These are phyloP conservation scores for Phytophthora uliginosa DNA, from an alignment of 352 stramenopile species.

Conservation along the genomic window DNA sequence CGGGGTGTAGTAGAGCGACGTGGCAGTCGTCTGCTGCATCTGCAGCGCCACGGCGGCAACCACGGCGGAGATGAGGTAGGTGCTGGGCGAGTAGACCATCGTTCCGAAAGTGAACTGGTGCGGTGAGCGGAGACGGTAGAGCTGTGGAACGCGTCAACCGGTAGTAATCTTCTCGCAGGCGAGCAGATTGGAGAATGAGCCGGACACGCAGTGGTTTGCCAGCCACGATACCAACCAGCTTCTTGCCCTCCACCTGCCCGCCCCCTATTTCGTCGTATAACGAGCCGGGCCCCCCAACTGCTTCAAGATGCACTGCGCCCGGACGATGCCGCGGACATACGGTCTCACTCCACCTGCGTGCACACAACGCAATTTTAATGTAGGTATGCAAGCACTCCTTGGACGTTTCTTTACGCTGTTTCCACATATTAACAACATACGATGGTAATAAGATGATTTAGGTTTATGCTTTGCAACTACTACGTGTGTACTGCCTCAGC, in stretches of 20 bases:
- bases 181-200: slow-evolving; percentile 41
- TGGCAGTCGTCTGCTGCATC: slow-evolving; percentile 26
- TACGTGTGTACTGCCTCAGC: not conserved
- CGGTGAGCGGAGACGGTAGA: not conserved
- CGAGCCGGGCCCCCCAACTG: not conserved
- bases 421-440: slow-evolving; percentile 29
- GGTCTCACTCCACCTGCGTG: slow-evolving; percentile 1
- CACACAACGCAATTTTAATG: not conserved
- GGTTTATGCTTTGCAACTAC: not conserved
- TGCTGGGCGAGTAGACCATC: slow-evolving; percentile 41
- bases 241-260: not conserved
- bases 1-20: slow-evolving; percentile 32
- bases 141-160: not conserved
- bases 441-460: not conserved
- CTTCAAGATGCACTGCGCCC: not conserved
- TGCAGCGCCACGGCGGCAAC: slow-evolving; percentile 25
- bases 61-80: slow-evolving; percentile 38
- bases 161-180: slow-evolving; percentile 30
- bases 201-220: not conserved
- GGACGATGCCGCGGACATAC: slow-evolving; percentile 7
- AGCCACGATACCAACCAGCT: not conserved
- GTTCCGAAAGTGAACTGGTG: not conserved
- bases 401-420: slow-evolving; percentile 11
- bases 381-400: slow-evolving; percentile 1
- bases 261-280: not conserved